phyloP scores from a whole-genome alignment of 139 green algal genomes.

The Penium margaritaceum region DNA sequence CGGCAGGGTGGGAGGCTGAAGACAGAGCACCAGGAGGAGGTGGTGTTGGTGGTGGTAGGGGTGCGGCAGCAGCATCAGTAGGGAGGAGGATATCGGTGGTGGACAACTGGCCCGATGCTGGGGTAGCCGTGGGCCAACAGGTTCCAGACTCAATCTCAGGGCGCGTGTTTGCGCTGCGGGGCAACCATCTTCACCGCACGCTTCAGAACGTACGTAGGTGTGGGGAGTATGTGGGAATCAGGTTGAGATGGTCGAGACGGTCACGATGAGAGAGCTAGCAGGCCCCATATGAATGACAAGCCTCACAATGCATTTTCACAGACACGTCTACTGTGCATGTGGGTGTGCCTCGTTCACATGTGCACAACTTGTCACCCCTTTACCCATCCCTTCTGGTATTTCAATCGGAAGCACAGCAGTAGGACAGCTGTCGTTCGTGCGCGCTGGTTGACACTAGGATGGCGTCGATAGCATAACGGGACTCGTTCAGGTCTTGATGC shows the following conservation, averaged over 20 bases:
- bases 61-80: not conserved
- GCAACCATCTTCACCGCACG: conserved; percentile 21
- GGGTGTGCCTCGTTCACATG: not conserved
- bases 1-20: not conserved
- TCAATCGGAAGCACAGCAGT: not conserved
- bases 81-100: not conserved
- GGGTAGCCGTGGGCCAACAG: conserved; percentile 12
- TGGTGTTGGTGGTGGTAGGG: not conserved
- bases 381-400: not conserved
- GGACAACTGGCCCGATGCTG: not conserved
- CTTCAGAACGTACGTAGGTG: conserved; percentile 23
- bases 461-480: not conserved
- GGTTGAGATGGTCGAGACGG: not conserved
- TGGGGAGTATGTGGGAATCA: not conserved
- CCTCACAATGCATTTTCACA: not conserved
- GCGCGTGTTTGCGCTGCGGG: conserved; percentile 22
- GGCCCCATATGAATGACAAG: not conserved
- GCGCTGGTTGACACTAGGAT: too few relatives aligned
- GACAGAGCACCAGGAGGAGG: not conserved
- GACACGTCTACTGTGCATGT: not conserved
- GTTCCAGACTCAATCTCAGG: conserved; percentile 35
- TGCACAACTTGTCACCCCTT: not conserved
- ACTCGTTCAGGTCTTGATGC: not conserved
- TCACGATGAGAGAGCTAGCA: not conserved
- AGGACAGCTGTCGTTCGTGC: not conserved